Base-by-base conservation (phyloP, 1,284 basidiomycete species). In the Stygiomarasmius scandens region DNA sequence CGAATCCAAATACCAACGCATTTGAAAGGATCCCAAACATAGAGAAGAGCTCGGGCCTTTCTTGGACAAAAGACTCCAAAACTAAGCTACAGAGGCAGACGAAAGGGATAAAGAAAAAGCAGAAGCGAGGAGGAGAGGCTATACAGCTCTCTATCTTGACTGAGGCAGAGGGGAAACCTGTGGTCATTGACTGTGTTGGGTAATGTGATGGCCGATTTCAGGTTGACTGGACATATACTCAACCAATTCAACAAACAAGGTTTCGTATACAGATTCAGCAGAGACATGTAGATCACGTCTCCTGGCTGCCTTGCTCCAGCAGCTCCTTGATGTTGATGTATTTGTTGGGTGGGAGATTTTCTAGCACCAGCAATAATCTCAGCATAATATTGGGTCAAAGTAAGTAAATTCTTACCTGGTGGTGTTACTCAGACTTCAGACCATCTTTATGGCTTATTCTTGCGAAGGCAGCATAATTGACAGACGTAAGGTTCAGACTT, bases 361-460 rank as follows among this genome's bases (percentile, higher is more conserved):
- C 76, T 52, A 82, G 82, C 78, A 65, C 51, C 62, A 56, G 25
- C 56, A 22, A 34, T 44, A 22, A 16, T 14, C 23, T 64, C 32
- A 67, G 43, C 51, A n/a, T 27, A 55, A 16, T 34, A 46, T 61
- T 32, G 14, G 47, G 56, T 45, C n/a, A 63, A 22, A 54, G 52
- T 52, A 58, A 47, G 25, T 51, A 56, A 54, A 56, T 36, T 78
- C 84, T 36, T 66, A 90, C 89, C 81, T 44, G 79, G 71, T 54
- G 87, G 81, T 61, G 81, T 82, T 9, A 92, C 86, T 49, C 90
- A 80, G 11, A 92, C 81, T 65, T 92, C 90, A 1, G 88, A 87
- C 66, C 84, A 87, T 32, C 81, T 80, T 65, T 91, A 92, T 3
- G 73, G 69, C 59, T 80, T 79, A 60, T 83, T 85, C 74, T 89